Evolutionary conservation across 352 stramenopile species (phyloP), one percentile per base, ranked within the genome.

Genomic region (Thraustochytrium sp.): DNA sequence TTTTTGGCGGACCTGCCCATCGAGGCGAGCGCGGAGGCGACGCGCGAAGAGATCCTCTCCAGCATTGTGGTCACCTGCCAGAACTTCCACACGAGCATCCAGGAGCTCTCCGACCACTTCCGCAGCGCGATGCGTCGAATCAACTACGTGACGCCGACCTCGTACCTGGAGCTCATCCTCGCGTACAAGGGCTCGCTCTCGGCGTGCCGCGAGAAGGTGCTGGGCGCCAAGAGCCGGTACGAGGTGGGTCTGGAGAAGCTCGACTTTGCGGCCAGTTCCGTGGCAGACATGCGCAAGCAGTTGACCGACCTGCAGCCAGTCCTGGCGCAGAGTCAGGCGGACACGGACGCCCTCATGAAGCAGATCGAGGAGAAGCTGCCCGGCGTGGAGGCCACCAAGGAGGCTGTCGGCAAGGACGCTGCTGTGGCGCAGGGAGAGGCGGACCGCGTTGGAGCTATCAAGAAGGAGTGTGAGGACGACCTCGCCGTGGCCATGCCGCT

Each of bases 121-220:
- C 82, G 94, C 0, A 88, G 92, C 64, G 88, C 90, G 48, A 83
- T 97, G 44, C 88, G 92, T 29, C 91, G 94, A 0, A 91, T 96
- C 68, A 98, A 97, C 82, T 98, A 98, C 77, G 94, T 98, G 31
- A 98, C 95, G 3, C 94, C 95, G 13, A 98, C 95, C 9, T 96
- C 90, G 42, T 98, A 98, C 84, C 82, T 98, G 8, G 94, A 98
- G 85, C 89, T 98, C 21, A 97, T 98, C 48, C 86, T 95, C 18
- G 92, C 93, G 0, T 98, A 97, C 87, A 97, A 97, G 86, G 68
- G 42, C 46, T 80, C 68, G 18, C 68, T 80, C 5, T 91, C 88
- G 18, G 94, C 94, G 46, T 89, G 98, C 0, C 88, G 89, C 0
- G 82, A 91, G 3, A 93, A 93, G 31, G 92, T 98, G 13, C 89